Base-by-base conservation (phyloP, 768 basidiomycete species). In the Phanerochaete carnosa region DNA sequence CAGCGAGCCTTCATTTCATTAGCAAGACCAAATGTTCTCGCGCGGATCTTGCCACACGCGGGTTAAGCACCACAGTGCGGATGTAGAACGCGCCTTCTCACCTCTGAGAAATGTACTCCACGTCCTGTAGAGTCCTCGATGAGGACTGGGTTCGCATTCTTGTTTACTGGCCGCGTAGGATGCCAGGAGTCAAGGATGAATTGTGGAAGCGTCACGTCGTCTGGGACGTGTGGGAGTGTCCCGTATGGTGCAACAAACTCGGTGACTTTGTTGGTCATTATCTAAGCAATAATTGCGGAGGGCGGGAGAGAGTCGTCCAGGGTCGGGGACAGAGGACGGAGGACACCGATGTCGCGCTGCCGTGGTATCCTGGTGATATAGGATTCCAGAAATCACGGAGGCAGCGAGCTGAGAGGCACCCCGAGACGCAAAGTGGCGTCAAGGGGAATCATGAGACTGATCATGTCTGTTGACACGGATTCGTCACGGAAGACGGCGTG, bases 151-250 rank as follows among this genome's bases (percentile, higher is more conserved):
- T 64, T 73, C 37, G 61, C 68, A 25, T 54, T 39, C 25, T 63
- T 69, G 60, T 75, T 74, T 29, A 65, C 64, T 6, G 81, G 80
- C 45, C 79, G 70, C 28, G 66, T 70, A n/a, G 76, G 69, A 61
- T 83, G 81, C 30, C 69, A 63, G 33, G 63, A 68, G 63, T 83
- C 80, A 55, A 85, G 79, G 30, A 82, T 73, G 68, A 84, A 84
- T 67, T 85, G 83, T 4, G 80, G 77, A 39, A 83, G 68, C 2
- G 81, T 81, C 39, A 83, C 64, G 64, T 82, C 72, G 68, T 83
- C 82, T 9, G 83, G 83, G 57, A 83, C 64, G 64, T 77, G 57
- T 57, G 64, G 78, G 6, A 79, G 69, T 61, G 65, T 68, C 25
- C 66, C 70, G 47, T 59, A 59, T 28, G 66, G 62, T 1, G 62